Conservation (phyloP, 768 basidiomycete species). For the Hygrophorus russula region DNA sequence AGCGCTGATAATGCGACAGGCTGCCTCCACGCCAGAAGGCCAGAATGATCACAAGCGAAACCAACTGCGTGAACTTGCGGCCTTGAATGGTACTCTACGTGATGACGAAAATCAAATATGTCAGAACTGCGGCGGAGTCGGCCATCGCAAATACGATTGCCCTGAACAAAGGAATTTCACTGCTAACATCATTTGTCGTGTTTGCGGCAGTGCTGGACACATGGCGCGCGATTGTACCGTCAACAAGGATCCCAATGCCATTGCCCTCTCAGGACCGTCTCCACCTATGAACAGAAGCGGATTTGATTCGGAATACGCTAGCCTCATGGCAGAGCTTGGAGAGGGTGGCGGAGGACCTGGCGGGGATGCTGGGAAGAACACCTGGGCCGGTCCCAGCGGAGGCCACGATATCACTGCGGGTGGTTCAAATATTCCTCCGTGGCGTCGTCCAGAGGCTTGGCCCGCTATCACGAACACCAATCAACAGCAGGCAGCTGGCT, state of each 20-base stretch:
- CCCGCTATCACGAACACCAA: conserved; percentile 41
- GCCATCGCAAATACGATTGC: conserved; percentile 98
- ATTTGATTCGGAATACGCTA: conserved; percentile 97
- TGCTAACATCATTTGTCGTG: conserved; percentile 98
- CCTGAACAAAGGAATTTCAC: conserved; percentile 97
- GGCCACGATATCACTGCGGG: conserved; percentile 62
- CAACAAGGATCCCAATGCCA: conserved; percentile 78
- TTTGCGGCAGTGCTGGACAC: conserved; percentile 96
- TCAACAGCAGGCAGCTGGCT: conserved; percentile 35
- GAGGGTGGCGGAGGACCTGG: conserved; percentile 54
- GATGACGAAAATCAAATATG: conserved; percentile 99
- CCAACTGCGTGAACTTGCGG: conserved; percentile 94
- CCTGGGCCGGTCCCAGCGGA: conserved; percentile 38
- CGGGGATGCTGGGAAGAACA: conserved; percentile 40
- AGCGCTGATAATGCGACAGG: conserved; percentile 35
- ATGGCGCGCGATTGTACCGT: conserved; percentile 98
- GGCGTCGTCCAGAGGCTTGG: conserved; percentile 88
- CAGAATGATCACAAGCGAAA: conserved; percentile 99
- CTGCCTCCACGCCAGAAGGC: conserved; percentile 97
- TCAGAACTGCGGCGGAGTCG: conserved; percentile 90
- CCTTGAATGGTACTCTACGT: conserved; percentile 95
- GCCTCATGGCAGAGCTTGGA: conserved; percentile 94
- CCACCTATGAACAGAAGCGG: conserved; percentile 54
- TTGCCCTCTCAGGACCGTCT: conserved; percentile 30
- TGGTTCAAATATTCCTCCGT: conserved; percentile 78